Evolutionary conservation across 305 asterid genomes (phyloP), one percentile per base, ranked within the genome.

Genomic region (Fraxinus latifolia): DNA sequence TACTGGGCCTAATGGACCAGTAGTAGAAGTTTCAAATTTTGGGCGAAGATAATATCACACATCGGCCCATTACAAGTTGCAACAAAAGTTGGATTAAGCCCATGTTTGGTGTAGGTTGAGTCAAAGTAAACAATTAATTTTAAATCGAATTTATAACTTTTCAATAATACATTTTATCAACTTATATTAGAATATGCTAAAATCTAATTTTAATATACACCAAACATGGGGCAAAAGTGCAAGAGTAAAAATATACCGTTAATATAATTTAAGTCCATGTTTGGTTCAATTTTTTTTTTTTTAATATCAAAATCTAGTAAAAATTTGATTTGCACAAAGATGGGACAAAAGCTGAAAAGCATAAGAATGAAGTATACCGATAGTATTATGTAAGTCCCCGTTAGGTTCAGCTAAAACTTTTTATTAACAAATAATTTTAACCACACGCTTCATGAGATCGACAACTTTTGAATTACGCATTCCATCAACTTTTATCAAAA

Each of bases 1-100:
- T 1, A 25, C 47, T 77, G 82, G 86, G 86, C 86, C 44, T 4
- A 12, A 58, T 25, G 34, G 73, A 27, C 36, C 27, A 27, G 3
- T 7, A 23, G 34, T 23, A 21, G 33, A 62, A 23, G 65, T 55
- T 67, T 67, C 32, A 5, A 7, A 8, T 14, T 8, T 27, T 11
- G 74, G 72, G 12, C 71, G 32, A 19, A 21, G 4, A 21, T 34
- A 58, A 60, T 0, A 7, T 58, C 11, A 6, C 0, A 1, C 23
- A 21, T 2, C 4, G 14, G 32, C 31, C 31, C 0, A 23, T 62
- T 60, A 1, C 3, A 5, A n/a, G 8, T 4, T 4, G 0, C 23
- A 4, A 15, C 7, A 50, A n/a, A 50, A 15, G 3, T 50, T 4
- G 23, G 23, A 50, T n/a, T n/a, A 5, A 15, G 62, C 21, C 23